A percentile compares a stretch with the other conserved stretches of the same genome.
Evolutionary conservation across 108 stramenopile genomes (phyloP).

Genomic region (Fragilariopsis cylindrus): DNA sequence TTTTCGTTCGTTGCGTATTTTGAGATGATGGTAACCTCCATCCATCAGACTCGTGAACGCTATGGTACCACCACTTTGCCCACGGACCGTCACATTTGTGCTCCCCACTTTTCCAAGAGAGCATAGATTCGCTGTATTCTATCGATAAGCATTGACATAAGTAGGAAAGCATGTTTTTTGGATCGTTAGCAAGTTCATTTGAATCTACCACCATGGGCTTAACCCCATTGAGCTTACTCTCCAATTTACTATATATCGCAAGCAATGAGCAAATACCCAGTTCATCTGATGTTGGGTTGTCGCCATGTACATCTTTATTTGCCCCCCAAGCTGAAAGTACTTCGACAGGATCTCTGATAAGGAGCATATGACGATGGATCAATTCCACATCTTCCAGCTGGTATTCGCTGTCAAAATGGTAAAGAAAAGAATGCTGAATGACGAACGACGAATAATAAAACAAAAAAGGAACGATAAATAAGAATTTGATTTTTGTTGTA

Average conservation of each 20-base stretch:
- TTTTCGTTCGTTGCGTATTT: slow-evolving; percentile 20
- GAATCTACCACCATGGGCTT: slow-evolving; percentile 69
- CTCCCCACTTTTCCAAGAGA: slow-evolving; percentile 61
- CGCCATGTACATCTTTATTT: slow-evolving; percentile 56
- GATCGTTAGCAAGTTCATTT: slow-evolving; percentile 75
- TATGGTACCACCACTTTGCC: slow-evolving; percentile 40
- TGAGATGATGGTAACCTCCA: slow-evolving; percentile 43
- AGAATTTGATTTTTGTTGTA: too few species aligned
- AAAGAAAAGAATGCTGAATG: slow-evolving; percentile 46
- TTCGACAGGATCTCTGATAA: slow-evolving; percentile 67
- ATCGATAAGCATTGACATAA: slow-evolving; percentile 65
- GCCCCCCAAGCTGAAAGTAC: slow-evolving; percentile 71
- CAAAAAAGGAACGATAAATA: too few species aligned
- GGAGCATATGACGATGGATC: slow-evolving; percentile 65
- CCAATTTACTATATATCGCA: slow-evolving; percentile 67
- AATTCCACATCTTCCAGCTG: slow-evolving; percentile 34
- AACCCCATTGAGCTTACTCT: slow-evolving; percentile 14
- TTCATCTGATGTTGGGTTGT: slow-evolving; percentile 71
- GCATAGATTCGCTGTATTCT: slow-evolving; percentile 67
- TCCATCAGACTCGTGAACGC: slow-evolving; percentile 76
- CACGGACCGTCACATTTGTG: slow-evolving; percentile 84
- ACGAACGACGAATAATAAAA: too few species aligned
- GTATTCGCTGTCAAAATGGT: slow-evolving; percentile 66
- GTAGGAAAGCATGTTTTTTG: slow-evolving; percentile 40
- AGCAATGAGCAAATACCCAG: slow-evolving; percentile 78